A percentile compares a stretch with the other conserved stretches of the same genome.
These are phyloP conservation scores for Litchi chinensis DNA, from an alignment of 345 rosid species.

Conservation along the genomic window DNA sequence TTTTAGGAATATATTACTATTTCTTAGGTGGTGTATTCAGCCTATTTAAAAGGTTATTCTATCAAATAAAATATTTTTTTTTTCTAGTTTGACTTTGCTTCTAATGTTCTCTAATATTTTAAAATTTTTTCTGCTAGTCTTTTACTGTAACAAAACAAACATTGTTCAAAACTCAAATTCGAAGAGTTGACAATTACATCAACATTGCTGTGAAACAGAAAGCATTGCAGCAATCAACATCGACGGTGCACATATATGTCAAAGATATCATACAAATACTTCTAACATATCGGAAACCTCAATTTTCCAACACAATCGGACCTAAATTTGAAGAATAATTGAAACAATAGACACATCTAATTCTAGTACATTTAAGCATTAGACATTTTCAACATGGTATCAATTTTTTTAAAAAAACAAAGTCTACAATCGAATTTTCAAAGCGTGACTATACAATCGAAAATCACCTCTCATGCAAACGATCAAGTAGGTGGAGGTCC, in stretches of 20 bases:
- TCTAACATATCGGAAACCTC: neutral
- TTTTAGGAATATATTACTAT: no score
- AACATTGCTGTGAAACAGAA: neutral
- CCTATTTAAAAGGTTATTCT: no score
- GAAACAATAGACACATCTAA: neutral
- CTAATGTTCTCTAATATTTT: no score
- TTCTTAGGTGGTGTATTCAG: no score
- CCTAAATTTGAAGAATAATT: neutral
- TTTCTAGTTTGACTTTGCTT: no score
- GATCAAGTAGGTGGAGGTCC: slow-evolving; percentile 42
- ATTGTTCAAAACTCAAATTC: neutral
- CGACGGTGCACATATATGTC: neutral
- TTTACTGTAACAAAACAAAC: neutral
- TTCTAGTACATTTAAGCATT: neutral
- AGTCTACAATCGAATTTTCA: neutral
- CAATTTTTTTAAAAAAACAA: no score
- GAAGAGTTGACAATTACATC: neutral
- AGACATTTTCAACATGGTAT: neutral
- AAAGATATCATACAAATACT: neutral
- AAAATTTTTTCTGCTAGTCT: no score
- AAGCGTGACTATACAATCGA: neutral
- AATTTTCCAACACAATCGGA: neutral
- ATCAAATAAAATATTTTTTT: no score
- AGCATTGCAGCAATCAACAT: neutral
- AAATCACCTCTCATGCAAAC: slow-evolving; percentile 10